These are phyloP conservation scores for Trametes cubensis DNA, from an alignment of 768 basidiomycete species.

Conservation along the genomic window DNA sequence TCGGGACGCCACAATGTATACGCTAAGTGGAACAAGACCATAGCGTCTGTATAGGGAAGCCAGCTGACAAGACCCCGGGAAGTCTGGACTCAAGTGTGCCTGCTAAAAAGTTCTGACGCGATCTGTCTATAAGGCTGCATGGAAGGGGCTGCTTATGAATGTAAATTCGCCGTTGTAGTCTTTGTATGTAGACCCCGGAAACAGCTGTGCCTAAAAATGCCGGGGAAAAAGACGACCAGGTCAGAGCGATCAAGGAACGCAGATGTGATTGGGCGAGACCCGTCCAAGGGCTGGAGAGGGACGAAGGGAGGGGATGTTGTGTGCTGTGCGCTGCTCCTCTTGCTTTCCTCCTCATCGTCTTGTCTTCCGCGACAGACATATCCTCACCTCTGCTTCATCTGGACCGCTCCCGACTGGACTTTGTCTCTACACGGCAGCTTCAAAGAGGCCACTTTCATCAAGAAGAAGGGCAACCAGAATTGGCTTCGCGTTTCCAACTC, in stretches of 20 bases:
- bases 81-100: too few species aligned
- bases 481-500: slow-evolving; percentile 49
- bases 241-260: neutral
- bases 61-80: too few species aligned
- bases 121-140: too few species aligned
- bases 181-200: neutral
- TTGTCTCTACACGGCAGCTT: slow-evolving; percentile 18
- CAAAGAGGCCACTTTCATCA: slow-evolving; percentile 15
- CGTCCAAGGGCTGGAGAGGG: neutral
- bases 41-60: too few species aligned
- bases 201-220: neutral
- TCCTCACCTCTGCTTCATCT: neutral
- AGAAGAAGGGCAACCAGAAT: slow-evolving; percentile 22
- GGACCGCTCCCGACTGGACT: neutral
- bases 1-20: too few species aligned
- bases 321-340: slow-evolving; percentile 1
- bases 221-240: too few species aligned
- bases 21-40: too few species aligned
- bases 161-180: too few species aligned
- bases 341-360: neutral
- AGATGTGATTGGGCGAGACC: neutral
- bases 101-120: too few species aligned
- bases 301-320: neutral
- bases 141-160: too few species aligned
- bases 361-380: neutral